A percentile compares a stretch with the other conserved stretches of the same genome.
phyloP scores from a whole-genome alignment of 345 rosid species.

The Murraya paniculata region DNA sequence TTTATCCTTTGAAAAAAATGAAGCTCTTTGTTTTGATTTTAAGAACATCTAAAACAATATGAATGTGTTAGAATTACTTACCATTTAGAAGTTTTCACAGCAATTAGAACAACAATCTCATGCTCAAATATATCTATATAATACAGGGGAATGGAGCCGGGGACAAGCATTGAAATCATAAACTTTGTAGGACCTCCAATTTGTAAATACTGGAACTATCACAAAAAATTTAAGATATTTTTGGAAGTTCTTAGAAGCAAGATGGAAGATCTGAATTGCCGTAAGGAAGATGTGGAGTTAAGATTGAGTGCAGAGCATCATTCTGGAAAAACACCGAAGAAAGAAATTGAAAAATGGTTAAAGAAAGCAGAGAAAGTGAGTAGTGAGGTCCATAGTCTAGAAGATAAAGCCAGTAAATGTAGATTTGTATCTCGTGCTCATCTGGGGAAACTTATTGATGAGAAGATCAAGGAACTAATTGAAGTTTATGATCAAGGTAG shows the following conservation, averaged over 20 bases:
- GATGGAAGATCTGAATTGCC: background rate
- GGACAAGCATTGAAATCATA: background rate
- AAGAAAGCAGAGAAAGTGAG: background rate
- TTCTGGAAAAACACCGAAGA: background rate
- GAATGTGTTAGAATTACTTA: no score
- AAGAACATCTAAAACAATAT: no score
- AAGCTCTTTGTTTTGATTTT: no score
- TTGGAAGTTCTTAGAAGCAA: background rate
- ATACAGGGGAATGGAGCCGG: background rate
- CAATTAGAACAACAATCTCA: no score
- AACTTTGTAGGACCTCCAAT: background rate
- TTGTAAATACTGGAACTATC: background rate
- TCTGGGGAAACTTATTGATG: background rate
- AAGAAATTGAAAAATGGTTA: background rate
- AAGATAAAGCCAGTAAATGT: background rate
- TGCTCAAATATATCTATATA: no score
- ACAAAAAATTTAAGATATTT: background rate
- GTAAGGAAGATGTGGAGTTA: background rate
- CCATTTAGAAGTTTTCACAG: no score
- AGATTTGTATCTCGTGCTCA: background rate
- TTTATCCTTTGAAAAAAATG: no score
- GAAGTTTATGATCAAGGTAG: background rate
- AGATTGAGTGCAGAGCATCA: background rate
- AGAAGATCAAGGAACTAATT: background rate
- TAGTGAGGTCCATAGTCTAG: background rate